phyloP scores from a whole-genome alignment of 768 basidiomycete genomes.

The Lepiota venenata region DNA sequence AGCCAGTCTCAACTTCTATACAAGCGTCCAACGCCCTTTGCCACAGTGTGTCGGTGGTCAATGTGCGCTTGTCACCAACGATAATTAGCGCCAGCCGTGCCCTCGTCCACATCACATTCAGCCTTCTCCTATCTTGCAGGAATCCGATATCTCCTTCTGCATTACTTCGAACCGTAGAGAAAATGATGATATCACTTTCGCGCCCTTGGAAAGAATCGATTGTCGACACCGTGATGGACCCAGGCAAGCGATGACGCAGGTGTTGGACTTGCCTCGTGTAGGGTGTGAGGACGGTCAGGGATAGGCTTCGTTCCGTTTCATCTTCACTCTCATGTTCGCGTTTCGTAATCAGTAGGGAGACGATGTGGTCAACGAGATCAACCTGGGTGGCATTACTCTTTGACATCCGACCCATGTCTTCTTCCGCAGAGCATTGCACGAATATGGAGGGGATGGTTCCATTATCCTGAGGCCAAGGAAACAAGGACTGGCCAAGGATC shows the following conservation, averaged over 20 bases:
- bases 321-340: constrained; percentile 10
- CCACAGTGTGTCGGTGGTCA: constrained; percentile 47
- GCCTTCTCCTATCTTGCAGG: constrained; percentile 52
- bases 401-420: constrained; percentile 55
- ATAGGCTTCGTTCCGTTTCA: constrained; percentile 20
- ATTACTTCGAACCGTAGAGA: constrained; percentile 63
- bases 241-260: constrained; percentile 37
- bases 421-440: constrained; percentile 52
- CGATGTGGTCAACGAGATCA: constrained; percentile 44
- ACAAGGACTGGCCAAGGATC: constrained; percentile 35
- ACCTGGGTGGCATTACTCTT: constrained; percentile 63
- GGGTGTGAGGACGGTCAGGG: constrained; percentile 53
- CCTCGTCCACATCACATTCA: constrained; percentile 74
- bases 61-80: constrained; percentile 52
- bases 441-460: constrained; percentile 52
- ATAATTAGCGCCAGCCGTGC: constrained; percentile 56
- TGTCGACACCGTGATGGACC: constrained; percentile 40
- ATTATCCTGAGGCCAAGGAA: constrained; percentile 54
- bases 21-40: constrained; percentile 45
- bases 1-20: constrained; percentile 21
- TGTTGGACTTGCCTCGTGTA: constrained; percentile 55
- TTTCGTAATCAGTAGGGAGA: constrained; percentile 35
- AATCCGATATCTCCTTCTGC: constrained; percentile 60
- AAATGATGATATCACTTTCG: constrained; percentile 65
- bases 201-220: constrained; percentile 68